Percentiles rank a stretch among this genome's conserved stretches.
Conservation (phyloP, 768 basidiomycete genomes). For the Panaeolus papilionaceus region DNA sequence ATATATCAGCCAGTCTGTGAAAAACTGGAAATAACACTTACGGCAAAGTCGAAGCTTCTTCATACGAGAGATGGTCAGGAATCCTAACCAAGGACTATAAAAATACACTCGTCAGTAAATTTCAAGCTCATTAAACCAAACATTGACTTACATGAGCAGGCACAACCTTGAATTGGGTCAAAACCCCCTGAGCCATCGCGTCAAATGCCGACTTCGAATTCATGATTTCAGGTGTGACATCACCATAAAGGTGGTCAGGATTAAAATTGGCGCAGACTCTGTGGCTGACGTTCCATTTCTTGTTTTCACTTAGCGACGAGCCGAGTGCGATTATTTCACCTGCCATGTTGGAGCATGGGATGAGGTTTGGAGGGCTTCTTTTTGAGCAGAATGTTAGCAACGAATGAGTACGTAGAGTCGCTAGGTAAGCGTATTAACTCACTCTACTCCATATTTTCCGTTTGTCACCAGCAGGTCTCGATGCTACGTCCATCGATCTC, state of each 20-base stretch:
- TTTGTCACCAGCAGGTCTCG: constrained; percentile 56
- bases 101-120: no score
- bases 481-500: constrained; percentile 37
- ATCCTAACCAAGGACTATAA: constrained; percentile 55
- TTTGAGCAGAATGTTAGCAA: no score
- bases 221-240: constrained; percentile 39
- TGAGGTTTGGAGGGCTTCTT: constrained; percentile 31
- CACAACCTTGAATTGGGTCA: constrained; percentile 60
- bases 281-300: constrained; percentile 58
- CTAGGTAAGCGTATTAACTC: no score
- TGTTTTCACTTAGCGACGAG: constrained; percentile 37
- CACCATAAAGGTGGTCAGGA: constrained; percentile 53
- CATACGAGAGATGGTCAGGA: constrained; percentile 63
- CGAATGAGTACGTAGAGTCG: no score
- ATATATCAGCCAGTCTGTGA: no score
- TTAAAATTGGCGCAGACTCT: constrained; percentile 63
- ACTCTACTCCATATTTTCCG: constrained; percentile 37
- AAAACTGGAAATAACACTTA: not conserved
- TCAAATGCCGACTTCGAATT: constrained; percentile 44
- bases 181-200: constrained; percentile 54
- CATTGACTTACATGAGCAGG: constrained; percentile 29
- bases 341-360: constrained; percentile 58
- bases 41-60: constrained; percentile 70
- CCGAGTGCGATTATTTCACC: constrained; percentile 62
- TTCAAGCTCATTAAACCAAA: no score